A percentile compares a stretch with the other conserved stretches of the same genome.
These are phyloP conservation scores for Ulota crispa DNA, from an alignment of 225 moss, liverwort and hornwort species.

Conservation along the genomic window DNA sequence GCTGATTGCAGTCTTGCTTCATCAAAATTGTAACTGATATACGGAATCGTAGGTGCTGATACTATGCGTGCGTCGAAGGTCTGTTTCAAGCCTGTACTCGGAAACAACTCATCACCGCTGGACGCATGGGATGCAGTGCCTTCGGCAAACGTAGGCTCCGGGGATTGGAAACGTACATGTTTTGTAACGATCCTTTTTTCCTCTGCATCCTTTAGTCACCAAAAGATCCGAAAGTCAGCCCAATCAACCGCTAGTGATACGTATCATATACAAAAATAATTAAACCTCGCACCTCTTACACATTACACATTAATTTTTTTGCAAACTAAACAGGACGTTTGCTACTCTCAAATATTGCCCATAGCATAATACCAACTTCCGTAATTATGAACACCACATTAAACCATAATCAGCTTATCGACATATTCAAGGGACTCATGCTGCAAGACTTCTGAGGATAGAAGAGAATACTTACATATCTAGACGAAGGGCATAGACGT, in stretches of 20 bases:
- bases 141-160: conserved; percentile 24
- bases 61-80: neutral
- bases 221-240: conserved; percentile 1
- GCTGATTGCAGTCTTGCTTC: conserved; percentile 19
- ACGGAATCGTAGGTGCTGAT: conserved; percentile 20
- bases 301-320: neutral
- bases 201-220: conserved; percentile 13
- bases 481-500: conserved; percentile 33
- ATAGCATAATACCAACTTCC: neutral
- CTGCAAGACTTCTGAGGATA: neutral
- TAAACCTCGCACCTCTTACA: neutral
- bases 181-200: conserved; percentile 13
- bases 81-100: conserved; percentile 6
- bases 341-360: neutral
- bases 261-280: neutral
- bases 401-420: neutral
- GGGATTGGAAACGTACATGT: conserved; percentile 26
- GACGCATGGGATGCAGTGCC: conserved; percentile 27
- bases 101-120: neutral
- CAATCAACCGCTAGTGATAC: neutral
- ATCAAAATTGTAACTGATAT: conserved; percentile 13
- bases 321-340: neutral
- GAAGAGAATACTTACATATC: conserved; percentile 28
- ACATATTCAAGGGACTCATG: neutral
- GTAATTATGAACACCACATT: neutral